Evolutionary conservation across 192 early-diverging fungal genomes (phyloP).

Genomic region (Neocallimastix lanati): DNA sequence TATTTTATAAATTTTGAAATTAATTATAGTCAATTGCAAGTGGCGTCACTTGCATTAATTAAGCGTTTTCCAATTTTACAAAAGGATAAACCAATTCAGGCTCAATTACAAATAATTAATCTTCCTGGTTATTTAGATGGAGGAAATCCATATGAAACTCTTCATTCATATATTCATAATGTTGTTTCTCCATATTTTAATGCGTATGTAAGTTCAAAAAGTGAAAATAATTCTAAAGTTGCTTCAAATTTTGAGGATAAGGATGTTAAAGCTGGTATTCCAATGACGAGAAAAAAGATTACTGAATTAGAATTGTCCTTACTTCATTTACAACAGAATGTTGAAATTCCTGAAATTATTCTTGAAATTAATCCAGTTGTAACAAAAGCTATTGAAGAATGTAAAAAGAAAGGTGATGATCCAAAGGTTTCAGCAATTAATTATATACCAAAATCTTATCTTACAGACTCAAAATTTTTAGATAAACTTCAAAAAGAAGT

Average conservation of each 20-base stretch:
- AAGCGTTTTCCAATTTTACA: constrained; percentile 58
- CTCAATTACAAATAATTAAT: constrained; percentile 78
- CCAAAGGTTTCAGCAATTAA: constrained; percentile 59
- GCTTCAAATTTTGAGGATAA: constrained; percentile 19
- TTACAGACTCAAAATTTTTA: constrained; percentile 68
- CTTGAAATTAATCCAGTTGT: constrained; percentile 78
- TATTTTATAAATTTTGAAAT: constrained; percentile 56
- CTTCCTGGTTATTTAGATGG: constrained; percentile 37
- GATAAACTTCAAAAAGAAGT: constrained; percentile 91
- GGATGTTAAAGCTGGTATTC: constrained; percentile 54
- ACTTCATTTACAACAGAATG: constrained; percentile 88
- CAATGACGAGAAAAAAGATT: constrained; percentile 83
- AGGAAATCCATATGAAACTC: constrained; percentile 61
- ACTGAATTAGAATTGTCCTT: constrained; percentile 92
- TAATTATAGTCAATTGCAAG: constrained; percentile 49
- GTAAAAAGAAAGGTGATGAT: constrained; percentile 40
- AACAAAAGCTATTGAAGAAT: constrained; percentile 20
- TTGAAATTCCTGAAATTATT: constrained; percentile 85
- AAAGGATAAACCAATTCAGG: constrained; percentile 42
- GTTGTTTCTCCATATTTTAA: constrained; percentile 93
- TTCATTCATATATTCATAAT: constrained; percentile 81
- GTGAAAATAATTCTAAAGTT: constrained; percentile 20
- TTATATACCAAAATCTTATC: constrained; percentile 16
- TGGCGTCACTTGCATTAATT: constrained; percentile 58
- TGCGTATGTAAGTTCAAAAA: constrained; percentile 64